Evolutionary conservation across 495 filamentous ascomycete genomes (phyloP).

Genomic region (Hypoxylon trugodes): DNA sequence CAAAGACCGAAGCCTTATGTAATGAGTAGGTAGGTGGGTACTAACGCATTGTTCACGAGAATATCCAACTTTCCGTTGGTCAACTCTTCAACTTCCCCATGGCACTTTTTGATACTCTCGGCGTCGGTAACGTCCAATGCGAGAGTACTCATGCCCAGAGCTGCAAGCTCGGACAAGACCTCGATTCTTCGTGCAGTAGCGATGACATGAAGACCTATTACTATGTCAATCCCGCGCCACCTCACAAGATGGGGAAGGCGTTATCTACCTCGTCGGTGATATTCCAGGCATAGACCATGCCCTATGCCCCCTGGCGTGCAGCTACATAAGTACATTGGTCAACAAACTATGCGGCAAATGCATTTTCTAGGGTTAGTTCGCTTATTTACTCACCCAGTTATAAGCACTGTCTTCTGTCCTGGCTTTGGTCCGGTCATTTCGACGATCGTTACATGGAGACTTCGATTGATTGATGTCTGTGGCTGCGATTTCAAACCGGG

Average conservation of each 20-base stretch:
- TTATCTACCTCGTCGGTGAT: constrained; percentile 54
- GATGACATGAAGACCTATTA: constrained; percentile 60
- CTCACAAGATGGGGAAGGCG: not conserved
- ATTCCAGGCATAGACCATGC: constrained; percentile 58
- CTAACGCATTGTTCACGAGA: constrained; percentile 73
- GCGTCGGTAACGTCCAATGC: constrained; percentile 60
- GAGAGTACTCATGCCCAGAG: constrained; percentile 56
- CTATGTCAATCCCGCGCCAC: not conserved
- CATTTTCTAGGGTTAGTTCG: not conserved
- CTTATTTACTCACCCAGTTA: constrained; percentile 54
- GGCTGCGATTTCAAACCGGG: not conserved
- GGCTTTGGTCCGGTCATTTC: constrained; percentile 35
- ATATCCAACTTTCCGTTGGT: constrained; percentile 68
- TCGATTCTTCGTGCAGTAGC: constrained; percentile 61
- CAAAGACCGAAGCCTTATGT: not conserved
- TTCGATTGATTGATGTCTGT: not conserved
- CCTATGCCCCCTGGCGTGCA: constrained; percentile 65
- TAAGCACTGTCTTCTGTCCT: constrained; percentile 59
- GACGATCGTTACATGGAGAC: not conserved
- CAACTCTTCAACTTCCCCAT: constrained; percentile 54
- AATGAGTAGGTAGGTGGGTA: not conserved
- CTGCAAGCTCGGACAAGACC: constrained; percentile 54
- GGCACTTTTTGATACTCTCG: constrained; percentile 59
- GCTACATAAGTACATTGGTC: constrained; percentile 39
- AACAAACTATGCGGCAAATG: not conserved